These are phyloP conservation scores for Aspergillus sclerotioniger DNA, from an alignment of 495 filamentous ascomycete species.

Conservation along the genomic window DNA sequence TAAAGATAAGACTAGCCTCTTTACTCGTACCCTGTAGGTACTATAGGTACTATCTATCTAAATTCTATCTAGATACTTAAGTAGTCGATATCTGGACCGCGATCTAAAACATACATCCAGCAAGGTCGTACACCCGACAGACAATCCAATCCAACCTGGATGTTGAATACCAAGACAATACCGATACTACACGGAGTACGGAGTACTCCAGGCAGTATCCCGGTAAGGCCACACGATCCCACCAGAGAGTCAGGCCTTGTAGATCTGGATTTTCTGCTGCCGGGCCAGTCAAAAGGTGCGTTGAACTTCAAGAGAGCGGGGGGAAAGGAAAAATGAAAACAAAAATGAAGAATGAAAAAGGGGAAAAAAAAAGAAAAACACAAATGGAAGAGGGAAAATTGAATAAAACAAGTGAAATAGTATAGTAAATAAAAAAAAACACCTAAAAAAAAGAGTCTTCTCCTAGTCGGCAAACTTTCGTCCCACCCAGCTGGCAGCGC, in stretches of 20 bases:
- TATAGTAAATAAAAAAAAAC: too few relatives aligned
- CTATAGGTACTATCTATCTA: not conserved
- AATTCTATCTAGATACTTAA: not conserved
- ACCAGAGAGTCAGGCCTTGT: conserved; percentile 14
- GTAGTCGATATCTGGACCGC: not conserved
- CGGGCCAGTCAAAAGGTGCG: conserved; percentile 8
- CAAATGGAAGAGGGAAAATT: not conserved
- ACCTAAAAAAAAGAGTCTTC: conserved; percentile 7
- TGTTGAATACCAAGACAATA: not conserved
- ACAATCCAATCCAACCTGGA: not conserved
- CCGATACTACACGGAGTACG: not conserved
- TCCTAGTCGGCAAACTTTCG: conserved; percentile 21
- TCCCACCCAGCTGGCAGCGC: conserved; percentile 21
- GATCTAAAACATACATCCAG: conserved; percentile 7
- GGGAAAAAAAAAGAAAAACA: conserved; percentile 5
- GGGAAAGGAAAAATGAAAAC: not conserved
- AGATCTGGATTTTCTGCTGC: conserved; percentile 6
- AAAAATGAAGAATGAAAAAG: conserved; percentile 6
- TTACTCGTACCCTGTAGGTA: too few relatives aligned
- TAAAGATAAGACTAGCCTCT: too few relatives aligned
- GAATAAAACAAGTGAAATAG: too few relatives aligned
- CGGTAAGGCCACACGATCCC: conserved; percentile 11
- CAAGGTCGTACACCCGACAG: conserved; percentile 5
- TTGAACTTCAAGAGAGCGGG: conserved; percentile 1
- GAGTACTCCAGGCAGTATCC: not conserved